Percentiles rank a stretch among this genome's conserved stretches.
These are phyloP conservation scores for Juncus effusus DNA, from an alignment of 176 grass and related monocot species.

Conservation along the genomic window DNA sequence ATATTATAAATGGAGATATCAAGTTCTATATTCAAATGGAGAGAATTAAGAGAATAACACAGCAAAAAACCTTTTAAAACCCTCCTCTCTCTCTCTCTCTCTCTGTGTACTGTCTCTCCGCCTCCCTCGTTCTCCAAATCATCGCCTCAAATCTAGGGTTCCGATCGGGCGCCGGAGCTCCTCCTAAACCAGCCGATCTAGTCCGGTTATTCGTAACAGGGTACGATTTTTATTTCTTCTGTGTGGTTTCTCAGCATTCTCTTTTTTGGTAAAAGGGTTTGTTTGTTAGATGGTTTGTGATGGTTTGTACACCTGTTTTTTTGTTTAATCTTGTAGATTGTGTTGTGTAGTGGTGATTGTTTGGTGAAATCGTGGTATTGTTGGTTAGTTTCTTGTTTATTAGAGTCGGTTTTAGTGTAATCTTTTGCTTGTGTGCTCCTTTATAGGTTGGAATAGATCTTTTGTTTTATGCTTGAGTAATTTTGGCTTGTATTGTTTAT, in stretches of 20 bases:
- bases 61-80: conserved; percentile 15
- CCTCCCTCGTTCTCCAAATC: conserved; percentile 16
- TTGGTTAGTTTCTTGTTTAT: no score
- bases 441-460: no score
- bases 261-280: neutral
- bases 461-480: no score
- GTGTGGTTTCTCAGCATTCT: conserved; percentile 8
- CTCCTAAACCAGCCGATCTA: neutral
- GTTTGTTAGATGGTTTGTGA: neutral
- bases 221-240: conserved; percentile 1
- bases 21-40: neutral
- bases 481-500: no score
- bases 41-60: neutral
- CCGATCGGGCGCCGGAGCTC: conserved; percentile 10
- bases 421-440: no score
- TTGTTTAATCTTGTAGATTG: neutral
- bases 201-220: neutral
- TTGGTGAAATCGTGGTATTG: neutral
- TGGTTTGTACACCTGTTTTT: neutral
- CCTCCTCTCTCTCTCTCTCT: neutral
- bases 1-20: neutral
- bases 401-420: no score
- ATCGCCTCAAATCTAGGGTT: conserved; percentile 28
- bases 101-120: neutral
- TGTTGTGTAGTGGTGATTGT: neutral